Base-by-base conservation (phyloP, 2,329 filamentous ascomycete genomes). In the Trichophyton schoenleinii region DNA sequence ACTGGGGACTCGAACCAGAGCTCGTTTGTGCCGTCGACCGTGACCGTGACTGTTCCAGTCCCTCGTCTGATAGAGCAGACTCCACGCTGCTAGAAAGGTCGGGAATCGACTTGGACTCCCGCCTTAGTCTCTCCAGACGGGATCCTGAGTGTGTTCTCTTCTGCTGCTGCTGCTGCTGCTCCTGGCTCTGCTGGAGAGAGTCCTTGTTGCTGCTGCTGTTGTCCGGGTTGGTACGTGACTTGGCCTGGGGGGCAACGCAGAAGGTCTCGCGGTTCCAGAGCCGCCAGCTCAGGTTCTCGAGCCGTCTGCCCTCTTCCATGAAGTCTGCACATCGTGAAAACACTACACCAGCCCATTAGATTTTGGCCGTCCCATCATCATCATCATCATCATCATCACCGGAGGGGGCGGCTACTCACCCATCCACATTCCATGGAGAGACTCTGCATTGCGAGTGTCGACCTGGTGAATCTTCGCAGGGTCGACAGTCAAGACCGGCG, bases 271-370 rank as follows among this genome's bases (percentile, higher is more conserved):
- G 83, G 69, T 90, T 95, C 92, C 91, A 97, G 64, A 97, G 78
- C 69, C 94, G 82, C 94, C 94, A 97, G 73, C 88, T 95, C 65
- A 99, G 80, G 77, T 99, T 97, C 74, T 97, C 94, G 72, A 96
- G 80, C 70, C 94, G 83, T 71, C 89, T 86, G 62, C 94, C 94
- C 75, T 97, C 88, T 72, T 96, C 89, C 73, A 97, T 87, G 59
- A 91, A 94, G 70, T 94, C 89, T 71, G 91, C 90, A 75, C 92
- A 96, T 77, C 91, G 89, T 59, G 91, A 92, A 72, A 97, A 96
- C 63, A 97, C 91, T 94, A 71, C 48, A 57, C 53, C 61, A 62
- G 18, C 52, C 18, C 52, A 48, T 64, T 57, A 64, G 64, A 58
- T 49, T 31, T 6, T 55, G 22, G 28, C 9, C 48, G 13, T 18